Conservation (phyloP, 2,329 filamentous ascomycete species). For the Neonectria punicea region DNA sequence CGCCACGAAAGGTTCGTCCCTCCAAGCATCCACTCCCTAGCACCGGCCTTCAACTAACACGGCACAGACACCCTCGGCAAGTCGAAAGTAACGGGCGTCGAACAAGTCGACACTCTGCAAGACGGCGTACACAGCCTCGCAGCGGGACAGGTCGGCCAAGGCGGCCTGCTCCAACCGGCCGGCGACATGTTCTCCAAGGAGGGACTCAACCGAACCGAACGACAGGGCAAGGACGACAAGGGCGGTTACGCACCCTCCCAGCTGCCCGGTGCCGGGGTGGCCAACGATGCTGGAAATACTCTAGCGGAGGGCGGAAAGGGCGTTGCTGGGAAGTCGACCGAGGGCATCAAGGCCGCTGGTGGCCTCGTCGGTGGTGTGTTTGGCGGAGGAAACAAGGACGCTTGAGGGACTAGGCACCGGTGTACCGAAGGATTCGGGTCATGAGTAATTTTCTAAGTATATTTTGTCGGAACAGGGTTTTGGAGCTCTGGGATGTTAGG, state of each 20-base stretch:
- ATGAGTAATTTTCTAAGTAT: neutral
- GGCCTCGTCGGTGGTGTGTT: slow-evolving; percentile 48
- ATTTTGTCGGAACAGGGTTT: neutral
- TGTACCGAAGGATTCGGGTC: neutral
- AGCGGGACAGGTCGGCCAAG: slow-evolving; percentile 72
- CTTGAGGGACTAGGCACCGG: neutral
- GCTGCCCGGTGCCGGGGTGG: slow-evolving; percentile 43
- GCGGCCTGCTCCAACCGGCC: slow-evolving; percentile 71
- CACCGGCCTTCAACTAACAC: slow-evolving; percentile 13
- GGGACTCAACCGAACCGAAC: slow-evolving; percentile 72
- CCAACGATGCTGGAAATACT: slow-evolving; percentile 41
- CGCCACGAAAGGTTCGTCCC: slow-evolving; percentile 68
- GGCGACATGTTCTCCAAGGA: slow-evolving; percentile 72
- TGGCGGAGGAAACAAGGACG: slow-evolving; percentile 44
- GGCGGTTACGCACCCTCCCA: slow-evolving; percentile 57
- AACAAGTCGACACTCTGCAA: slow-evolving; percentile 75
- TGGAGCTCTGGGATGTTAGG: neutral
- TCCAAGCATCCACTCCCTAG: neutral
- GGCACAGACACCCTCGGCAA: slow-evolving; percentile 71
- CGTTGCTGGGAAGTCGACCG: slow-evolving; percentile 39
- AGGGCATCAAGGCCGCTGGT: slow-evolving; percentile 46
- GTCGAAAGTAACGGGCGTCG: slow-evolving; percentile 74
- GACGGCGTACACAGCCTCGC: slow-evolving; percentile 73
- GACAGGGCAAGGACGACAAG: slow-evolving; percentile 70
- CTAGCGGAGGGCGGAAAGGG: slow-evolving; percentile 47